Base-by-base conservation (phyloP, 805 yeast species). In the Candida hispaniensis region DNA sequence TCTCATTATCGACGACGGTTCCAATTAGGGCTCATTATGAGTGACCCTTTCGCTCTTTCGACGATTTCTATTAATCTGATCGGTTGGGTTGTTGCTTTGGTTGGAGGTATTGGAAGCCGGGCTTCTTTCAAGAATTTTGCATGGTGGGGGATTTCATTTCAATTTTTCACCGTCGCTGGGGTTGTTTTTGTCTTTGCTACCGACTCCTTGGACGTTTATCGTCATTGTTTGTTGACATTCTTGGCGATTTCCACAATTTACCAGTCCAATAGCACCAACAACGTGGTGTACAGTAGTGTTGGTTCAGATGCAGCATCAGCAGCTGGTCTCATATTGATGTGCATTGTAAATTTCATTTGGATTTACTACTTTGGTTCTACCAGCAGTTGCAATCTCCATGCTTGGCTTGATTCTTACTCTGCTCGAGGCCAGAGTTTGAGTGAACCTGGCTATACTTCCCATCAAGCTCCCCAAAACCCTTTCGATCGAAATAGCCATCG, bases 91-190 rank as follows among this genome's bases (percentile, higher is more conserved):
- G 71, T 91, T 33, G 81, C 94, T 7, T 66, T 91, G 38, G 93
- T 79, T 2, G 96, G 96, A 2, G 80, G 93, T 10, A 73, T 80
- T 12, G 74, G 79, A 1, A 54, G 73, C 5, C 64, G 63, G 11
- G 41, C 39, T 16, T 32, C 56, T 5, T 82, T 78, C 51, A 95
- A 96, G 1, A 71, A 73, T 44, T 79, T 88, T 57, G 72, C 91
- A 4, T 88, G 98, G 98, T 91, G 98, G 98, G 94, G 93, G 1
- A 56, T 91, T 5, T 86, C 79, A 2, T 91, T 73, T 51, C 75
- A 88, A 57, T 61, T 85, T 13, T 43, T 81, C 18, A 46, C 82
- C 25, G 65, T 79, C 13, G 46, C 72, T 4, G 53, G 64, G 70
- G 41, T 65, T 67, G 25, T 47, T 64, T 39, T 61, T 73, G 44